Percentiles rank a stretch among this genome's conserved stretches.
Conservation (phyloP, 345 rosid genomes). For the Bruguiera gymnorhiza region DNA sequence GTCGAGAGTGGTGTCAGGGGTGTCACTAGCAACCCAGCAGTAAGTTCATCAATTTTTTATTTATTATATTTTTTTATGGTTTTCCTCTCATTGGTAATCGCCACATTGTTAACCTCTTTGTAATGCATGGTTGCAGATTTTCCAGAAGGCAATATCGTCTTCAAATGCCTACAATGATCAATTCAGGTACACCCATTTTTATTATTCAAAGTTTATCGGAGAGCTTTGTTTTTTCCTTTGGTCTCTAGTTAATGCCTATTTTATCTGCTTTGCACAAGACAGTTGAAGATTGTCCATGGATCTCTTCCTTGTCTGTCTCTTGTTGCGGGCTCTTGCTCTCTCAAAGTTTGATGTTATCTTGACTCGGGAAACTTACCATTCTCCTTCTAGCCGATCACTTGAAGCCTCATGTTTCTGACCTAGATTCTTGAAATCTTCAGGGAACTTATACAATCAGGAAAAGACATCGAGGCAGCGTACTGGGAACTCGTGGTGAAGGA, state of each 20-base stretch:
- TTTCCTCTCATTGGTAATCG: background rate
- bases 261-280: background rate
- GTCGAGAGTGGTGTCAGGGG: conserved; percentile 93
- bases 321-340: background rate
- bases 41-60: conserved; percentile 18
- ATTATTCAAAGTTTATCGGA: background rate
- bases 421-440: conserved; percentile 36
- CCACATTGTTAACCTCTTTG: background rate
- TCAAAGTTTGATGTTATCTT: background rate
- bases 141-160: conserved; percentile 96
- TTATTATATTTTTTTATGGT: background rate
- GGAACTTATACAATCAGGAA: conserved; percentile 86
- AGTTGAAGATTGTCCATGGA: background rate
- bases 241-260: background rate
- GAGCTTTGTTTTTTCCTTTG: background rate
- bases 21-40: conserved; percentile 99
- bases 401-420: conserved; percentile 1
- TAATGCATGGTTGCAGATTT: conserved; percentile 56
- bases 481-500: conserved; percentile 99
- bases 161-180: conserved; percentile 96
- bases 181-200: conserved; percentile 55
- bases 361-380: conserved; percentile 2
- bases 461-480: conserved; percentile 79
- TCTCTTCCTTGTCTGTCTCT: background rate
- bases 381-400: background rate